Conservation (phyloP, 129 eudicot species). For the Chrysanthemum makinoi region DNA sequence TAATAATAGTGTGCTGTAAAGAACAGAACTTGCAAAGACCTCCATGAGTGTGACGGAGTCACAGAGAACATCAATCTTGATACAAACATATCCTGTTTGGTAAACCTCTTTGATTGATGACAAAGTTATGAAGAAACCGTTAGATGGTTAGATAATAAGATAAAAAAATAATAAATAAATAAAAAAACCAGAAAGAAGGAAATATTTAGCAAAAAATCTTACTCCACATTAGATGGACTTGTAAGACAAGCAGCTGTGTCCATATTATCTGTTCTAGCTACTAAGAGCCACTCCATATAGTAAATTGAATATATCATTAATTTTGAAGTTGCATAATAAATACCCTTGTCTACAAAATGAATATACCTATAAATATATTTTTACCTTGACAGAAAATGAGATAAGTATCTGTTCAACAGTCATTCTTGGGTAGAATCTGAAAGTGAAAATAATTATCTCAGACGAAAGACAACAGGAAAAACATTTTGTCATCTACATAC, state of each 20-base stretch:
- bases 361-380: not conserved
- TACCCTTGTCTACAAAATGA: not conserved
- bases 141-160: not conserved
- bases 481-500: not conserved
- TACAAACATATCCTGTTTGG: slow-evolving; percentile 16
- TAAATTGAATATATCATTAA: slow-evolving; percentile 2
- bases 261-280: slow-evolving; percentile 29
- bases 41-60: too few species aligned
- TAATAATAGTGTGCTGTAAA: too few species aligned
- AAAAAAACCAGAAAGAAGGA: not conserved
- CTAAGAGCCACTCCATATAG: slow-evolving; percentile 36
- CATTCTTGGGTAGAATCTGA: slow-evolving; percentile 48
- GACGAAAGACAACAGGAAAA: not conserved
- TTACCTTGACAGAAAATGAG: slow-evolving; percentile 36
- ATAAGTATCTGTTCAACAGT: slow-evolving; percentile 30
- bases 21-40: too few species aligned
- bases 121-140: slow-evolving; percentile 20
- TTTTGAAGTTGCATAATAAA: not conserved
- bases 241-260: slow-evolving; percentile 36
- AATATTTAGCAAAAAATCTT: not conserved
- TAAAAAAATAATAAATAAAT: too few species aligned
- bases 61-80: too few species aligned
- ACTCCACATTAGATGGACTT: slow-evolving; percentile 29
- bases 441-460: slow-evolving; percentile 7
- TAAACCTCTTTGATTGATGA: slow-evolving; percentile 21